Base-by-base conservation (phyloP, 768 basidiomycete species). In the Ramaria sp. region DNA sequence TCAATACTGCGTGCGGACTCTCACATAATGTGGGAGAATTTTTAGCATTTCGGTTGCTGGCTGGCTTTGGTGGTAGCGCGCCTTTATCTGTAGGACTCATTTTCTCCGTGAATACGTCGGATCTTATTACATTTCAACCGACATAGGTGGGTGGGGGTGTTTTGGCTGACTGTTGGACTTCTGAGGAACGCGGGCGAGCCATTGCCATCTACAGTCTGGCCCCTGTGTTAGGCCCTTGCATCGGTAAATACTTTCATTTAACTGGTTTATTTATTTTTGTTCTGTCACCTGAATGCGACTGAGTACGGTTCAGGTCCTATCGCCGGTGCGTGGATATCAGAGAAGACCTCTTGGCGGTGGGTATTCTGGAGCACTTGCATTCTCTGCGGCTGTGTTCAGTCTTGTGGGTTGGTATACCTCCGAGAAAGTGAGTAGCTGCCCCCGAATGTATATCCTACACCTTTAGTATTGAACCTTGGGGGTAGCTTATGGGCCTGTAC, bases 321-420 rank as follows among this genome's bases (percentile, higher is more conserved):
- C 13, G 8, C 12, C 18, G 2, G 13, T 12, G 30, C 18, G 0
- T 28, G 15, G 70, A 76, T 88, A 25, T 78, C 79, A 0, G 70
- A 85, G 39, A 69, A 67, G 36, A 75, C 81, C 0, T 81, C 80
- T 0, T 87, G 85, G 85, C 70, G 81, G 64, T 86, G 83, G 83
- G 82, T 85, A 28, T 88, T 86, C 63, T 84, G 83, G 78, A 76
- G 82, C 0, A 81, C 81, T 3, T 77, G 71, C 30, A 81, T 85
- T 36, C 70, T 75, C 0, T 80, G 78, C 56, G 79, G 68, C 0
- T 57, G 63, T 27, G 64, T 88, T 32, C 83, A 86, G 61, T 45
- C 75, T 0, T 57, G 74, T 1, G 83, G 85, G 1, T 7, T 85
- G 0, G 66, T 83, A 30, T 76, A 67, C 55, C 70, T 88, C 3